Evolutionary conservation across 306 rosid genomes (phyloP).

Genomic region (Corylus heterophylla): DNA sequence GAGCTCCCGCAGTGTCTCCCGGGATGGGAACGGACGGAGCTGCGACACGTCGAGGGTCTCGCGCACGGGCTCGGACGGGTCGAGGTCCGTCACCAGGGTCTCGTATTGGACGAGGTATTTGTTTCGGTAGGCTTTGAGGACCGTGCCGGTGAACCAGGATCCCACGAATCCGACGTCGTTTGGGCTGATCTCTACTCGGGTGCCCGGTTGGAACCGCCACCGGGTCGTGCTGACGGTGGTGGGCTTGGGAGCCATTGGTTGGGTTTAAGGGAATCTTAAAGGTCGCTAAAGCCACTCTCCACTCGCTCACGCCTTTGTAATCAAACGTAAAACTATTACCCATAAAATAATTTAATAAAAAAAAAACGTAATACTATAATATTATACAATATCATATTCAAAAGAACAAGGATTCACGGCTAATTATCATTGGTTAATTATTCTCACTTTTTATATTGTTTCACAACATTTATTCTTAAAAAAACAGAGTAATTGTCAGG

Average conservation of each 20-base stretch:
- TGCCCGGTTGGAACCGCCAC: constrained; percentile 31
- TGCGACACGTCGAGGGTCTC: constrained; percentile 32
- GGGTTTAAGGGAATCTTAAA: too few relatives aligned
- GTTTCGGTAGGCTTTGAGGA: constrained; percentile 15
- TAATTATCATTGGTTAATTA: too few relatives aligned
- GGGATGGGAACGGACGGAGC: constrained; percentile 50
- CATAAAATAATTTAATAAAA: too few relatives aligned
- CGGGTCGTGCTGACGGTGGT: background rate
- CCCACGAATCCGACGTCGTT: constrained; percentile 63
- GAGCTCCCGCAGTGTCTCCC: constrained; percentile 27
- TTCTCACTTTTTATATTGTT: too few relatives aligned
- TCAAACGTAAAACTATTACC: too few relatives aligned
- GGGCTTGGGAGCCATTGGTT: constrained; percentile 20
- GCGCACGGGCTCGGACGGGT: constrained; percentile 31
- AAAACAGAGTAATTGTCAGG: too few relatives aligned
- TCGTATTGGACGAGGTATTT: constrained; percentile 45
- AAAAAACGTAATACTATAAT: too few relatives aligned
- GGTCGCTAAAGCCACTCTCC: too few relatives aligned
- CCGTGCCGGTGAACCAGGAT: constrained; percentile 47
- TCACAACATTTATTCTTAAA: too few relatives aligned
- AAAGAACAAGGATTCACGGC: too few relatives aligned
- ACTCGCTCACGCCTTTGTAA: too few relatives aligned
- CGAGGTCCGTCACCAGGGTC: constrained; percentile 32
- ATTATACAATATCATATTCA: too few relatives aligned
- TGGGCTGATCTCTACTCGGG: constrained; percentile 46